These are phyloP conservation scores for Phyllosticta citrichinensis DNA, from an alignment of 2,329 filamentous ascomycete genomes.

Conservation along the genomic window DNA sequence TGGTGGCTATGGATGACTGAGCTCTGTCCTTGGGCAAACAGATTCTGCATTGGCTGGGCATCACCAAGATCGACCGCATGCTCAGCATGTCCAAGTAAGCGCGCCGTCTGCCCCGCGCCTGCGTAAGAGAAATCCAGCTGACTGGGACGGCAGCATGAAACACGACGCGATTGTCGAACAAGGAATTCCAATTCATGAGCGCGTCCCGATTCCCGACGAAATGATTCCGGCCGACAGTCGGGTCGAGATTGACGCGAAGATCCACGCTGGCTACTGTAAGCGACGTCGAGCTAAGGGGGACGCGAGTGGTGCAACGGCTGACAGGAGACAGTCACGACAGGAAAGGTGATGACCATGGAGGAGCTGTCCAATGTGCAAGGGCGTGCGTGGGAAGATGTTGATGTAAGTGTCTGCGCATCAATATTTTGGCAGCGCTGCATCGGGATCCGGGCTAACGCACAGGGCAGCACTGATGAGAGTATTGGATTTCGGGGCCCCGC, in stretches of 20 bases:
- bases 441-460: neutral
- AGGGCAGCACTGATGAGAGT: conserved; percentile 6
- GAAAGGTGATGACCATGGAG: conserved; percentile 78
- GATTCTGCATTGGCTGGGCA: conserved; percentile 94
- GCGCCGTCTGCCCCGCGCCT: neutral
- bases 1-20: neutral
- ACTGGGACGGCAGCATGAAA: conserved; percentile 56
- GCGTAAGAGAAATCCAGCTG: neutral
- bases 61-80: conserved; percentile 98
- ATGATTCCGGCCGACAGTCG: conserved; percentile 90
- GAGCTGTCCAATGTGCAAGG: conserved; percentile 81
- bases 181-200: conserved; percentile 79
- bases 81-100: conserved; percentile 91
- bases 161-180: conserved; percentile 80
- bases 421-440: neutral
- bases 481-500: conserved; percentile 3
- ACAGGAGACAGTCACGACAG: conserved; percentile 56
- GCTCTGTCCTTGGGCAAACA: conserved; percentile 8
- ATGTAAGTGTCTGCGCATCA: conserved; percentile 27
- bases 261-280: conserved; percentile 76
- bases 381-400: conserved; percentile 74
- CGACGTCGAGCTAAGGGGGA: neutral
- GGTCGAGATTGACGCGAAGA: conserved; percentile 99
- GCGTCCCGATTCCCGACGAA: conserved; percentile 84
- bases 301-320: conserved; percentile 10